Base-by-base conservation (phyloP, 306 rosid species). In the Cicer pinnatifidum region DNA sequence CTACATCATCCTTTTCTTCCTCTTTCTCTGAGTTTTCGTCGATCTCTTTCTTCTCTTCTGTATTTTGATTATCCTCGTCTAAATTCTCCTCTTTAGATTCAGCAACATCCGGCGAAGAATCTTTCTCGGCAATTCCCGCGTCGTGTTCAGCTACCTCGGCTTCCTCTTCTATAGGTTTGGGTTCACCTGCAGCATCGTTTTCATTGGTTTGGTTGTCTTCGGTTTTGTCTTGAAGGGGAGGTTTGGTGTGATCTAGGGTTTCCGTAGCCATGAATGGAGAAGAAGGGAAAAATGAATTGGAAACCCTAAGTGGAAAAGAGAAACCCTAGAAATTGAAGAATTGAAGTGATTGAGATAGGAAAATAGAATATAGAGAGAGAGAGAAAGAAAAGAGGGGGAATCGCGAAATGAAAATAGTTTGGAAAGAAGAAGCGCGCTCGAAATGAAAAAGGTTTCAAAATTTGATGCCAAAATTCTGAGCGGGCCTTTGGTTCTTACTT, bases 231-330 rank as follows among this genome's bases (percentile, higher is more conserved):
- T 46, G 77, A 6, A 54, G 35, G 11, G 86, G 85, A 66, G 88
- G 76, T 19, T 81, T 83, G 82, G 50, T 81, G 60, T 87, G 96
- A 40, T 88, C 92, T 86, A 83, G 86, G 87, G 85, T 82, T 77
- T 81, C 96, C 47, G 92, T 72, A 38, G 96, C 94, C 97, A 94
- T 94, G 78, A 9, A 39, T 37, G 35, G 45, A 11, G 23, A 1
- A 57, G 44, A 7, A 15, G 1, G 33, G 1, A 2, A 19, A 44
- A 20, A 7, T 13, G 4, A 11, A 48, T 72, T 67, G 35, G 11
- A 15, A 73, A 87, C 89, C 84, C 87, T 72, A 84, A 69, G 17
- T 1, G 67, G 39, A 15, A 28, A 28, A 63, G 77, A 84, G 85
- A 86, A 81, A 81, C 84, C 84, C 81, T 81, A 76, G 57, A 48